Conservation (phyloP, 805 yeast genomes). For the Hanseniaspora taiwanica region DNA sequence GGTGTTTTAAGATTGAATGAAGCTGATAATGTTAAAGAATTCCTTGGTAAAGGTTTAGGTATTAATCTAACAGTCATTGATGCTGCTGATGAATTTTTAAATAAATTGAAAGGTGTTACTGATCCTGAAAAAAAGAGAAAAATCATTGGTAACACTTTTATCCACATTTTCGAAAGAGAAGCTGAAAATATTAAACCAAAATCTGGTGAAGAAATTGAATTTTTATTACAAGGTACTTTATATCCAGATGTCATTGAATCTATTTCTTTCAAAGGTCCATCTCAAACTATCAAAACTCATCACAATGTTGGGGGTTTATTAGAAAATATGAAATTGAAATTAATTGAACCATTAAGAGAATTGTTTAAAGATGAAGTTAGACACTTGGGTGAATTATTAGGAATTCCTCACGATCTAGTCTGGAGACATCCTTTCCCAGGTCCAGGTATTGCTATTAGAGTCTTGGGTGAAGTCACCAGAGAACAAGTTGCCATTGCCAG, state of each 20-base stretch:
- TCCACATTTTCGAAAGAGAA: conserved; percentile 92
- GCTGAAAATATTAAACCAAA: conserved; percentile 85
- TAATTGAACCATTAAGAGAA: conserved; percentile 97
- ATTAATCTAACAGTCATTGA: conserved; percentile 90
- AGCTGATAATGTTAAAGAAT: conserved; percentile 76
- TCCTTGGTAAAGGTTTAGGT: conserved; percentile 85
- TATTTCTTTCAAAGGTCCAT: conserved; percentile 97
- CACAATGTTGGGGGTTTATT: conserved; percentile 98
- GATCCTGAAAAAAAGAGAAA: conserved; percentile 99
- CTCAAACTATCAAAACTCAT: conserved; percentile 98
- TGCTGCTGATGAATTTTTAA: conserved; percentile 81
- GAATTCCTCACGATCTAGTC: conserved; percentile 91
- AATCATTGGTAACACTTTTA: conserved; percentile 95
- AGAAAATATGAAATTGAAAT: conserved; percentile 95
- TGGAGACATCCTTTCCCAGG: conserved; percentile 99
- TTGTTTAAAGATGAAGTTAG: conserved; percentile 98
- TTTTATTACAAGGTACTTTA: conserved; percentile 88
- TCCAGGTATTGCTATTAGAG: conserved; percentile 98
- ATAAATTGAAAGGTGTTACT: conserved; percentile 79
- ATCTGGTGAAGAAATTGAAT: conserved; percentile 83
- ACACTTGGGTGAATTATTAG: conserved; percentile 84
- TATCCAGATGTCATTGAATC: conserved; percentile 98
- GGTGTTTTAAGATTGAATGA: conserved; percentile 96
- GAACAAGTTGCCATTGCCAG: conserved; percentile 92
- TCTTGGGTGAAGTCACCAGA: conserved; percentile 90